Percentiles rank a stretch among this genome's conserved stretches.
Evolutionary conservation across 768 basidiomycete genomes (phyloP).

Genomic region (Termitomyces sp.): DNA sequence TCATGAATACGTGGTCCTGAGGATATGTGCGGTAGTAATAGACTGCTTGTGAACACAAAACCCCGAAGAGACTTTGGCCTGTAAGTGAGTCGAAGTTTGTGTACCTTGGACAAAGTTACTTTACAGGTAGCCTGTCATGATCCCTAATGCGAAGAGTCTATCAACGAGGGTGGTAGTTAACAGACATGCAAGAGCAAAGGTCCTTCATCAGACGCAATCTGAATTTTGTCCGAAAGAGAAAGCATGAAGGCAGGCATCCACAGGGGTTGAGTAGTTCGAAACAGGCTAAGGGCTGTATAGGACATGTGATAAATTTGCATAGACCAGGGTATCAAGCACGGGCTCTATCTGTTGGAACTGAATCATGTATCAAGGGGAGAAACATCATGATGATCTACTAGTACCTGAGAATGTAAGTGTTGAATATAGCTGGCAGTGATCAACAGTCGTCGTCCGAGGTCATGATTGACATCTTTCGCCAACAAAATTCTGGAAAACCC

Average conservation of each 20-base stretch:
- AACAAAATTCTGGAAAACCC: no score
- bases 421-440: no score
- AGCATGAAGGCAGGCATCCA: neutral
- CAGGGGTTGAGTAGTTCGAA: neutral
- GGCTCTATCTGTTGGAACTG: no score
- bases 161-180: neutral
- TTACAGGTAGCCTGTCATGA: neutral
- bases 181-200: neutral
- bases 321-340: no score
- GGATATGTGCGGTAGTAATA: neutral
- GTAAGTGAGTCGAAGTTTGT: neutral
- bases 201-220: neutral
- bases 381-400: no score
- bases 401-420: no score
- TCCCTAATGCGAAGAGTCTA: neutral
- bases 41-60: neutral
- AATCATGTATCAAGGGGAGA: no score
- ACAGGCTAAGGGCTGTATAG: neutral
- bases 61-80: neutral
- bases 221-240: neutral
- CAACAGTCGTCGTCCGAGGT: no score
- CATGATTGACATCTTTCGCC: no score
- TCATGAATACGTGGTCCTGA: neutral
- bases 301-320: neutral
- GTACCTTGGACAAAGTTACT: neutral